A percentile compares a stretch with the other conserved stretches of the same genome.
Conservation (phyloP, 441 rosid species). For the Metrosideros polymorpha region DNA sequence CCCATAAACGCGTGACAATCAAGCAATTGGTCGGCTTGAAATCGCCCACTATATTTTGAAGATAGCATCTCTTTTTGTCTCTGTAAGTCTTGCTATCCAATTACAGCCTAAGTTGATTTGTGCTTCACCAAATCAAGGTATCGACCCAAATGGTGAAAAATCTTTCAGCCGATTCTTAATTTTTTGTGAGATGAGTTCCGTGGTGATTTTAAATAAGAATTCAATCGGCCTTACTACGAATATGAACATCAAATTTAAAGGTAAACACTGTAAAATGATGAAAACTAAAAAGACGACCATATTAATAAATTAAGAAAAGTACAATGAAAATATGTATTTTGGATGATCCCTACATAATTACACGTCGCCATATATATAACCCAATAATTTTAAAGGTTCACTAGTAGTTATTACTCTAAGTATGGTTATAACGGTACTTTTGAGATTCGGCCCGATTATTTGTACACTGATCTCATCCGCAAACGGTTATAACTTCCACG, state of each 20-base stretch:
- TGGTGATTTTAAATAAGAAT: neutral
- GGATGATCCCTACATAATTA: neutral
- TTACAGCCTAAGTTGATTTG: too few species aligned
- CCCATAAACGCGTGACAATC: neutral
- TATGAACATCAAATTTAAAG: neutral
- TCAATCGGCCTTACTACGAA: neutral
- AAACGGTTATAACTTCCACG: neutral
- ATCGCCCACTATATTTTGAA: neutral
- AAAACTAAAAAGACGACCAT: neutral
- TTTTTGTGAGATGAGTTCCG: neutral
- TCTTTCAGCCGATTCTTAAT: neutral
- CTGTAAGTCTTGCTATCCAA: neutral
- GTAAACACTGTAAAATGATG: neutral
- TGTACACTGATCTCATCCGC: neutral
- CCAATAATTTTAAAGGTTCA: neutral
- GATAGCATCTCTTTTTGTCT: neutral
- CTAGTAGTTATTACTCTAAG: neutral
- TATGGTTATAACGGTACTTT: neutral
- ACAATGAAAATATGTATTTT: neutral
- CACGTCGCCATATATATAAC: neutral
- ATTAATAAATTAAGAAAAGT: neutral
- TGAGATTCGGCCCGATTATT: neutral
- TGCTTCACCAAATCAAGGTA: neutral
- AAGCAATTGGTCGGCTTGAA: neutral
- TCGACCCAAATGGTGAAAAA: neutral